These are phyloP conservation scores for Neurospora cerealis DNA, from an alignment of 495 filamentous ascomycete species.

Conservation along the genomic window DNA sequence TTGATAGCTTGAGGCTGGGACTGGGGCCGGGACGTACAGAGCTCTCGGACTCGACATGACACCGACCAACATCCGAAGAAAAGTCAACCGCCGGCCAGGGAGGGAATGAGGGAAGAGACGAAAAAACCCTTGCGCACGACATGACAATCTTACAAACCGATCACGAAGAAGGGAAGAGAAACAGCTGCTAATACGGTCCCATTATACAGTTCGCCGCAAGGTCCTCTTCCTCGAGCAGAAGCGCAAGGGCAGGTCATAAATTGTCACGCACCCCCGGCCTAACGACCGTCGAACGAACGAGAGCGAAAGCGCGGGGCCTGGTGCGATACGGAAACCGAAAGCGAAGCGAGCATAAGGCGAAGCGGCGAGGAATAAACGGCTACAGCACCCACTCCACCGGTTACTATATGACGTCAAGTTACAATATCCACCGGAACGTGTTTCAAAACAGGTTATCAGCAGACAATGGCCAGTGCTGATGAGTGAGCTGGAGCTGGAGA, in stretches of 20 bases:
- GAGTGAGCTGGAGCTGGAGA: not conserved
- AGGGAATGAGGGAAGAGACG: not conserved
- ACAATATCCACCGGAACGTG: not conserved
- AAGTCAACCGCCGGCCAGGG: not conserved
- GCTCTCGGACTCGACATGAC: not conserved
- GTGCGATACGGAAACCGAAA: not conserved
- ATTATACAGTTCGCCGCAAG: constrained; percentile 61
- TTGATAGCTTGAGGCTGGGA: not conserved
- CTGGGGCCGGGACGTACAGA: not conserved
- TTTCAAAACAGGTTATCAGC: not conserved
- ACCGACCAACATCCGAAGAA: not conserved
- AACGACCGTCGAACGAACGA: not conserved
- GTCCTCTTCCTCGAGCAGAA: constrained; percentile 91
- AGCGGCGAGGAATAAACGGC: not conserved
- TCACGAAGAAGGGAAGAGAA: not conserved
- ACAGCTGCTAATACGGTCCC: not conserved
- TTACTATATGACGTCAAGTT: not conserved
- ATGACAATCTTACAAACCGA: no score
- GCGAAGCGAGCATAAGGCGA: not conserved
- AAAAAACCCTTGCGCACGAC: not conserved
- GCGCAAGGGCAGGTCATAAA: constrained; percentile 34
- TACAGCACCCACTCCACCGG: not conserved
- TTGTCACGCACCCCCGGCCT: not conserved
- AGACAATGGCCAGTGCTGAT: not conserved
- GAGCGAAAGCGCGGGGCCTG: not conserved